phyloP scores from a whole-genome alignment of 2,329 filamentous ascomycete genomes.

The Fusarium anthophilum region DNA sequence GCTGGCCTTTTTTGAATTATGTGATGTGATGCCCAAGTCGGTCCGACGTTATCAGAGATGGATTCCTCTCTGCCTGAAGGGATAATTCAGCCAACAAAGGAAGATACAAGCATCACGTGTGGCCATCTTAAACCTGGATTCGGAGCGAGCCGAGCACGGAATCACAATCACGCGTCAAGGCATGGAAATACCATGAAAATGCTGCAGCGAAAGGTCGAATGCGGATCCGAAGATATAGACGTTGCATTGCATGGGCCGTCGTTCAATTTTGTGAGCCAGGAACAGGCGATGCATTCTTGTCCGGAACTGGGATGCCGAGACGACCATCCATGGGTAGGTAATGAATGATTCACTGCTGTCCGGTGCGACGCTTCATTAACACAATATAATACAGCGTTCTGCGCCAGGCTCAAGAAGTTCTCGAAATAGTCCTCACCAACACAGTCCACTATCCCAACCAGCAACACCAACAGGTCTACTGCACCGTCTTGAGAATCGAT shows the following conservation, averaged over 20 bases:
- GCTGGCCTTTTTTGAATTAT: neutral
- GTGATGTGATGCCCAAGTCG: neutral
- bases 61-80: neutral
- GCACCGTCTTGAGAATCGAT: slow-evolving; percentile 33
- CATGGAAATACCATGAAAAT: slow-evolving; percentile 1
- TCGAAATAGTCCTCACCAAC: slow-evolving; percentile 19
- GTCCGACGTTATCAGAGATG: slow-evolving; percentile 9
- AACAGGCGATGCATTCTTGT: slow-evolving; percentile 26
- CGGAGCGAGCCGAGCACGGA: neutral
- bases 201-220: neutral
- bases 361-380: neutral
- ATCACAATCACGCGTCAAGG: neutral
- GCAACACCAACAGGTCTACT: slow-evolving; percentile 38
- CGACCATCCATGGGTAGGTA: slow-evolving; percentile 4
- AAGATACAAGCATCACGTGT: neutral
- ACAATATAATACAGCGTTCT: slow-evolving; percentile 11
- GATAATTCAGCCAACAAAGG: neutral
- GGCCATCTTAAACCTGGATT: neutral
- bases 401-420: slow-evolving; percentile 15
- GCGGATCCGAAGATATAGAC: slow-evolving; percentile 18
- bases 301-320: slow-evolving; percentile 16
- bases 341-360: neutral
- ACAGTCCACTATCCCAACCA: slow-evolving; percentile 39
- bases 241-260: neutral
- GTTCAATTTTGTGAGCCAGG: slow-evolving; percentile 4